Percentiles rank a stretch among this genome's conserved stretches.
phyloP scores from a whole-genome alignment of 2,329 filamentous ascomycete species.

The Calonectria naviculata region DNA sequence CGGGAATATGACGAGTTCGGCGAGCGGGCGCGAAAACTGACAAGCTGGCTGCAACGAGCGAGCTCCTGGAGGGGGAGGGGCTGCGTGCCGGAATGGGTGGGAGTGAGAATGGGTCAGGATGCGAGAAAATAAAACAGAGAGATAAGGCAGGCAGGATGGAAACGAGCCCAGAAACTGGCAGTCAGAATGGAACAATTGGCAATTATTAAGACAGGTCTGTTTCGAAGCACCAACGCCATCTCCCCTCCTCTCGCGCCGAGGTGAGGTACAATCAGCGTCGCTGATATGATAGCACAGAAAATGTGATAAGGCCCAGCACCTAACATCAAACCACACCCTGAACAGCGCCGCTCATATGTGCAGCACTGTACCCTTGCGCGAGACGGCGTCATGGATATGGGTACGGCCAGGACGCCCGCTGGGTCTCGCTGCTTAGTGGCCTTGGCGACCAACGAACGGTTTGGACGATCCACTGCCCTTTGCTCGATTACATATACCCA shows the following conservation, averaged over 20 bases:
- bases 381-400: slow-evolving; percentile 6
- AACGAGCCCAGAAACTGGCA: not conserved
- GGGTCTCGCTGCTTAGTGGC: not conserved
- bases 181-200: slow-evolving; percentile 12
- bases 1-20: not conserved
- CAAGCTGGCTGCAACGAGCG: not conserved
- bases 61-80: not conserved
- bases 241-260: slow-evolving; percentile 16
- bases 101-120: not conserved
- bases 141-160: slow-evolving; percentile 1
- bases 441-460: not conserved
- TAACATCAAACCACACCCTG: not conserved
- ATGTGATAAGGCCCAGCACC: slow-evolving; percentile 23
- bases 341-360: slow-evolving; percentile 2
- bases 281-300: slow-evolving; percentile 24
- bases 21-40: not conserved
- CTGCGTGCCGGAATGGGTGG: not conserved
- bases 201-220: slow-evolving; percentile 21
- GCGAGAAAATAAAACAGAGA: not conserved
- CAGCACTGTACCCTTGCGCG: not conserved
- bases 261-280: slow-evolving; percentile 22
- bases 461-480: slow-evolving; percentile 8
- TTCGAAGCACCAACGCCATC: slow-evolving; percentile 9
- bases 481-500: slow-evolving; percentile 2
- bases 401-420: not conserved